These are phyloP conservation scores for Encephalitozoon cuniculi DNA, from an alignment of 371 early-diverging fungal genomes.

Conservation along the genomic window DNA sequence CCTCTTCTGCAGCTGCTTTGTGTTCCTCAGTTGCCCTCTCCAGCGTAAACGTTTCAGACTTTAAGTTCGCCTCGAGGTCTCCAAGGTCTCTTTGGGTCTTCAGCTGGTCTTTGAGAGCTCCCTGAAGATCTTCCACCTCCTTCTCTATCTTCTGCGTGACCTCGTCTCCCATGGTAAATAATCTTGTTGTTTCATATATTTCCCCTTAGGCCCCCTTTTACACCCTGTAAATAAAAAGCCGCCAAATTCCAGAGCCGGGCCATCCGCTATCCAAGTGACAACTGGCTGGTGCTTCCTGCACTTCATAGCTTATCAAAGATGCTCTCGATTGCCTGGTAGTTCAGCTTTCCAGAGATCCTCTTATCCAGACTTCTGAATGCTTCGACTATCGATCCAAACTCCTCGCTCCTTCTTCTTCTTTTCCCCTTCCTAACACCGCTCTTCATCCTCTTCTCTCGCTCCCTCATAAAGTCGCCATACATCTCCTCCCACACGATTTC, in stretches of 20 bases:
- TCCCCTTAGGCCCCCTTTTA: not conserved
- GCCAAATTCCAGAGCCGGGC: not conserved
- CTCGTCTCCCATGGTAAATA: slow-evolving; percentile 32
- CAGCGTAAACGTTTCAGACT: slow-evolving; percentile 36
- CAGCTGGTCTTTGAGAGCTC: slow-evolving; percentile 53
- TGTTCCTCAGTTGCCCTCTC: slow-evolving; percentile 41
- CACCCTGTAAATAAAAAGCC: not conserved
- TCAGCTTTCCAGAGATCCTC: slow-evolving; percentile 56
- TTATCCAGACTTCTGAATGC: slow-evolving; percentile 55
- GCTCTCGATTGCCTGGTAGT: slow-evolving; percentile 57
- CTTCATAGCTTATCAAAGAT: slow-evolving; percentile 49
- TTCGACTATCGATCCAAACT: slow-evolving; percentile 50
- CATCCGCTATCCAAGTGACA: not conserved
- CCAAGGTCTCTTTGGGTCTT: slow-evolving; percentile 52
- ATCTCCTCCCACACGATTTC: slow-evolving; percentile 57
- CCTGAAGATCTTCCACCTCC: slow-evolving; percentile 55
- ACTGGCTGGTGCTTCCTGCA: not conserved
- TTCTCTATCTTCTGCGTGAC: slow-evolving; percentile 52
- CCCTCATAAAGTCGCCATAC: slow-evolving; percentile 59
- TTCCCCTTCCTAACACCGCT: slow-evolving; percentile 21
- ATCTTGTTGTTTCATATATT: not conserved
- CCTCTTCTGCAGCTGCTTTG: slow-evolving; percentile 33
- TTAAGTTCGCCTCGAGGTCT: slow-evolving; percentile 39
- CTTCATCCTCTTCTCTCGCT: slow-evolving; percentile 38
- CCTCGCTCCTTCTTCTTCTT: slow-evolving; percentile 40